Base-by-base conservation (phyloP, 176 grass and related monocot species). In the Musa beccarii region DNA sequence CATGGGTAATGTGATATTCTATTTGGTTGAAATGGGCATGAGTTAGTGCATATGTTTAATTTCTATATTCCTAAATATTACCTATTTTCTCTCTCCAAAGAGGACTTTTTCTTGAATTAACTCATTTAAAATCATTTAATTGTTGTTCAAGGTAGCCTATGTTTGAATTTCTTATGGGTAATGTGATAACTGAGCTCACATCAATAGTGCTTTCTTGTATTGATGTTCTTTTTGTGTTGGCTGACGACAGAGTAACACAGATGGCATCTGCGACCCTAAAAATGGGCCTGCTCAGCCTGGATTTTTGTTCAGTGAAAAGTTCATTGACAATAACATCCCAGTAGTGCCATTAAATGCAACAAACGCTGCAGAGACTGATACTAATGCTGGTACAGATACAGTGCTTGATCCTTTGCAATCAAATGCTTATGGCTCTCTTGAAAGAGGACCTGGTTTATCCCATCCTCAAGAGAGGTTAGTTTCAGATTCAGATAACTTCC, bases 211-310 rank as follows among this genome's bases (percentile, higher is more conserved):
- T 61, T 63, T 64, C 2, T 9, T 54, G 53, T 83, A 10, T 24
- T 11, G 19, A 79, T 1, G 3, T 13, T 63, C 72, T 15, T 25
- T 73, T 14, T 75, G 62, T 49, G 8, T 76, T 72, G 10, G 51
- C 68, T 69, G 75, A 15, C 63, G 59, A 83, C 81, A 91, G 88
- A 91, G 85, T 76, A 91, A 75, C 61, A 83, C 74, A 51, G 88
- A 90, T 70, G 78, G 85, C 52, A 82, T 87, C 52, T 75, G 79
- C 59, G 79, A 82, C 63, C 75, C 75, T 70, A 82, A 63, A 84
- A 75, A 80, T 77, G 80, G 68, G 34, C 73, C 81, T 43, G 4
- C 4, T 56, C 50, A 76, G 16, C 53, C 81, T 53, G 86, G 78
- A 68, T 83, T 84, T 28, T 84, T 69, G 6, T 88, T 88, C 51